These are phyloP conservation scores for Aspergillus conjunctus DNA, from an alignment of 495 filamentous ascomycete genomes.

Conservation along the genomic window DNA sequence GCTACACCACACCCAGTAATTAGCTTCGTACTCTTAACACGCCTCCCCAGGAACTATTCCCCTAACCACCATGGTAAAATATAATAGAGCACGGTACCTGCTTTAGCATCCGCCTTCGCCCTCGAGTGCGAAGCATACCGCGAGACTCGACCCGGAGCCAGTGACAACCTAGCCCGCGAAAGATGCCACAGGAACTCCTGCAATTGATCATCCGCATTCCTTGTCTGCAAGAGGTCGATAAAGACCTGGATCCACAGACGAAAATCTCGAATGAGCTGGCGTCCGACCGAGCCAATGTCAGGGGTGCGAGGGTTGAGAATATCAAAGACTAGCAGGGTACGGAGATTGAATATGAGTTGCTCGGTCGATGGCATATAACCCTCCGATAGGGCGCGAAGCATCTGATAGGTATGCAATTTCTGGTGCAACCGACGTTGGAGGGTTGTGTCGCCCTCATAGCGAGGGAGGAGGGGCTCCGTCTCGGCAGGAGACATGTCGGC, in stretches of 20 bases:
- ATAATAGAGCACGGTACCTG: constrained; percentile 55
- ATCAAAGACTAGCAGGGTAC: constrained; percentile 75
- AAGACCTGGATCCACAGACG: constrained; percentile 73
- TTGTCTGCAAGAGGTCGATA: constrained; percentile 74
- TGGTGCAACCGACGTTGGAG: constrained; percentile 76
- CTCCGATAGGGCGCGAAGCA: constrained; percentile 77
- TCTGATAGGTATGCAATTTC: constrained; percentile 91
- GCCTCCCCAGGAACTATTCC: too few relatives aligned
- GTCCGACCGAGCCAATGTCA: constrained; percentile 75
- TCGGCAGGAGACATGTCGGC: constrained; percentile 57
- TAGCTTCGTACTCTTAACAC: too few relatives aligned
- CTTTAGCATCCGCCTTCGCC: constrained; percentile 74
- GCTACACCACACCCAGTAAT: constrained; percentile 50
- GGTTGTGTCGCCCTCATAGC: constrained; percentile 79
- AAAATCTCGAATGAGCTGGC: constrained; percentile 68
- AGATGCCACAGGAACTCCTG: constrained; percentile 92
- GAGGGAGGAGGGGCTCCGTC: constrained; percentile 77
- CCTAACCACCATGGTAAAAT: constrained; percentile 1
- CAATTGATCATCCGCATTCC: constrained; percentile 82
- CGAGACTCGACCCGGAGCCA: constrained; percentile 69
- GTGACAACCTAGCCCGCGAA: constrained; percentile 64
- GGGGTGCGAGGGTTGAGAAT: constrained; percentile 75
- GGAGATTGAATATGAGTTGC: constrained; percentile 78
- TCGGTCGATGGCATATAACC: constrained; percentile 93
- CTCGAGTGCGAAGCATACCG: constrained; percentile 64